These are phyloP conservation scores for Lachancea nothofagi DNA, from an alignment of 805 yeast species.

Conservation along the genomic window DNA sequence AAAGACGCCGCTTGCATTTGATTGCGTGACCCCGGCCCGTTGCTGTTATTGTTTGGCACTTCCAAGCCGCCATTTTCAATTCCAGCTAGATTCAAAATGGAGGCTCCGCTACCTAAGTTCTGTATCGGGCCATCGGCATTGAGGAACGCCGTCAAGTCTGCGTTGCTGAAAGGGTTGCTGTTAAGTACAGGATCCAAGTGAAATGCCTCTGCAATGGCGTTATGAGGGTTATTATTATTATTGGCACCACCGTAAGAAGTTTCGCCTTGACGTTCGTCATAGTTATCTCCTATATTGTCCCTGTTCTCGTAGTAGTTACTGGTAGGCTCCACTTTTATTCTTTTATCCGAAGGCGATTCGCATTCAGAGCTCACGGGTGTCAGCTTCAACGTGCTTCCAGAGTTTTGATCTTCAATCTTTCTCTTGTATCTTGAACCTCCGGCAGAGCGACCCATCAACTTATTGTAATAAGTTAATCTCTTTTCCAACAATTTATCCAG, in stretches of 20 bases:
- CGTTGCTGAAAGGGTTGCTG: slow-evolving; percentile 21
- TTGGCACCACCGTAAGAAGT: slow-evolving; percentile 6
- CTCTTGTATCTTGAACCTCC: neutral
- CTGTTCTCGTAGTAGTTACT: slow-evolving; percentile 6
- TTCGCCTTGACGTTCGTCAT: neutral
- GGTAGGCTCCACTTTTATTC: slow-evolving; percentile 14
- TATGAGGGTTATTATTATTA: slow-evolving; percentile 8
- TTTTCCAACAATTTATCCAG: slow-evolving; percentile 27
- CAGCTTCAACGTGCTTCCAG: neutral
- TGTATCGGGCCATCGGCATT: slow-evolving; percentile 5
- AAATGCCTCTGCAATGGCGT: slow-evolving; percentile 28
- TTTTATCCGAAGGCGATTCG: slow-evolving; percentile 14
- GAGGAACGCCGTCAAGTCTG: slow-evolving; percentile 21
- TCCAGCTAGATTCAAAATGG: slow-evolving; percentile 3
- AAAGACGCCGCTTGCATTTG: neutral
- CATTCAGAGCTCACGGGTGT: slow-evolving; percentile 10
- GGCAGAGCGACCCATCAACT: slow-evolving; percentile 23
- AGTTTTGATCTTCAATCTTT: slow-evolving; percentile 6
- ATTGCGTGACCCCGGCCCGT: neutral
- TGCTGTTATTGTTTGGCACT: neutral
- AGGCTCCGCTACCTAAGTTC: slow-evolving; percentile 7
- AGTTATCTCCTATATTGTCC: slow-evolving; percentile 12
- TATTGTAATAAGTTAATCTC: slow-evolving; percentile 26
- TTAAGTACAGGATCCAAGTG: slow-evolving; percentile 31
- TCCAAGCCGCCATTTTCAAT: neutral